phyloP scores from a whole-genome alignment of 129 eudicot genomes.

The Solidago caesia region DNA sequence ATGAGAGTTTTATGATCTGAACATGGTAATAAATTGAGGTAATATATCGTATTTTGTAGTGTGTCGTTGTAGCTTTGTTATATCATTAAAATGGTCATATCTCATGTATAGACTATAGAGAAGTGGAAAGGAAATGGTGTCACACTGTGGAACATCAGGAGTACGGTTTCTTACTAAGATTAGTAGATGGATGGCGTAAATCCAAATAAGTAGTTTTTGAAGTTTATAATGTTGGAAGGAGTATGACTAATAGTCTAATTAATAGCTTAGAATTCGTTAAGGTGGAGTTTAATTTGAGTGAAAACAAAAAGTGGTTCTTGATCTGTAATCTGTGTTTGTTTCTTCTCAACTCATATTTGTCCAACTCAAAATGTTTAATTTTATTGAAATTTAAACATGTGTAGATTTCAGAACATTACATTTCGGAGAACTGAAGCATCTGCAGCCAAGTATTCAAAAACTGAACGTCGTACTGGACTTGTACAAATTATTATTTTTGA shows the following conservation, averaged over 20 bases:
- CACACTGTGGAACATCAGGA: neutral
- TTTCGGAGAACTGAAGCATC: constrained; percentile 80
- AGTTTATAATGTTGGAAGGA: neutral
- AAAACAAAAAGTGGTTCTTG: constrained; percentile 18
- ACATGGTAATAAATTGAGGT: neutral
- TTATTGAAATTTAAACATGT: constrained; percentile 11
- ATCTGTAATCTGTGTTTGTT: constrained; percentile 14
- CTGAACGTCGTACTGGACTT: constrained; percentile 67
- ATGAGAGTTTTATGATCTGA: neutral
- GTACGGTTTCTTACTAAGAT: constrained; percentile 1
- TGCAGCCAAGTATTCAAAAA: constrained; percentile 61
- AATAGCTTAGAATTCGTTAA: neutral
- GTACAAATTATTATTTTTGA: constrained; percentile 85
- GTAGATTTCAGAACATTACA: constrained; percentile 85
- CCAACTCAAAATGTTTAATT: neutral
- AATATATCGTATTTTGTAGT: neutral
- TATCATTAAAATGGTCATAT: neutral
- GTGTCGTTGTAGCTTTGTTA: constrained; percentile 1
- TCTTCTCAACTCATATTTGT: constrained; percentile 10
- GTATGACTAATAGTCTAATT: neutral
- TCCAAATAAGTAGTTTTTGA: constrained; percentile 10
- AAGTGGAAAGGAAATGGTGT: constrained; percentile 8
- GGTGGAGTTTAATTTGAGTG: constrained; percentile 9
- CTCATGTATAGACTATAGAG: neutral
- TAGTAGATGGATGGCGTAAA: constrained; percentile 13